These are phyloP conservation scores for Camellia japonica DNA, from an alignment of 148 eudicot species.

Conservation along the genomic window DNA sequence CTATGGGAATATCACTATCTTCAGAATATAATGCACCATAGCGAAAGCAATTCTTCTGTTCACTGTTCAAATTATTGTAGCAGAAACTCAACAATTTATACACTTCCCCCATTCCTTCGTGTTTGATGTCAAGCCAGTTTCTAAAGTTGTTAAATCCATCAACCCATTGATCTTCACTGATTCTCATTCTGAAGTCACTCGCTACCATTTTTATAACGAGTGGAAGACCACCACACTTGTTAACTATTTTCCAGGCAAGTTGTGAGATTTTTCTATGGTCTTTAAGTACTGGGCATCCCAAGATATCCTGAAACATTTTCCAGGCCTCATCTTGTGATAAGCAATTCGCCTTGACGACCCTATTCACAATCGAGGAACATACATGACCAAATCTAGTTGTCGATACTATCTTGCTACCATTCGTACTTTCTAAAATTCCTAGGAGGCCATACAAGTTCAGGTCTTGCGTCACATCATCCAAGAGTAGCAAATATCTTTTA, in stretches of 20 bases:
- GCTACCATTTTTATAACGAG: constrained; percentile 13
- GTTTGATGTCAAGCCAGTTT: constrained; percentile 4
- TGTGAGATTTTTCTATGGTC: not conserved
- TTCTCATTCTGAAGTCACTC: constrained; percentile 7
- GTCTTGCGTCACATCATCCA: constrained; percentile 20
- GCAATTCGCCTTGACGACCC: not conserved
- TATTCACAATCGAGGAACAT: not conserved
- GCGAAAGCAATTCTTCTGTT: constrained; percentile 12
- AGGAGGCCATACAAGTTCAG: not conserved
- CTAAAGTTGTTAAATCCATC: constrained; percentile 14
- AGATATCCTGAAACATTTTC: constrained; percentile 11
- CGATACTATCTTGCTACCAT: constrained; percentile 21
- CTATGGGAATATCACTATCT: constrained; percentile 11
- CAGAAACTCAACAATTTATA: constrained; percentile 15
- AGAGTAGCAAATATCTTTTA: constrained; percentile 17
- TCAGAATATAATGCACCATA: constrained; percentile 19
- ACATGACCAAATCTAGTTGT: constrained; percentile 18
- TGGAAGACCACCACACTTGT: constrained; percentile 11
- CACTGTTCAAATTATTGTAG: constrained; percentile 5
- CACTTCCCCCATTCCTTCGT: constrained; percentile 7
- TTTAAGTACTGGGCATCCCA: not conserved
- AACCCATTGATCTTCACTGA: constrained; percentile 4
- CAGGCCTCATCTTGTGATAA: constrained; percentile 14
- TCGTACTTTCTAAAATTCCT: constrained; percentile 3
- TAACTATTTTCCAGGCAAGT: not conserved